Evolutionary conservation across 2,329 filamentous ascomycete species (phyloP).

Genomic region (Cladosporium sp.): DNA sequence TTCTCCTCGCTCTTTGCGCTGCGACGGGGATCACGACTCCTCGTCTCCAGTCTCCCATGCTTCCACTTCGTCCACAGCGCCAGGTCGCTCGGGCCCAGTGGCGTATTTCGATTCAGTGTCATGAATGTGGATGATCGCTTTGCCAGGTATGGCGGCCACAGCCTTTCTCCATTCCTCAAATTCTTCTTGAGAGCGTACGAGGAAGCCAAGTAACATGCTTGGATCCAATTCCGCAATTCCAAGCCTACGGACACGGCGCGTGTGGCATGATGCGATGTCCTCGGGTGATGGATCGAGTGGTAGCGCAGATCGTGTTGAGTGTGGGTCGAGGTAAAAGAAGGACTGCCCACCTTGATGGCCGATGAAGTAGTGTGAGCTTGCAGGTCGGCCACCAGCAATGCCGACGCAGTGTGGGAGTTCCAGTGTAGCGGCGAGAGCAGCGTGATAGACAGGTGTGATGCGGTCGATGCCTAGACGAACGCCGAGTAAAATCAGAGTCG

Average conservation of each 20-base stretch:
- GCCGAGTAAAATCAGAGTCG: conserved; percentile 85
- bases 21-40: conserved; percentile 47
- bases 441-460: conserved; percentile 92
- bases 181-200: conserved; percentile 80
- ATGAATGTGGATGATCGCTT: conserved; percentile 77
- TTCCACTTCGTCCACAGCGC: conserved; percentile 87
- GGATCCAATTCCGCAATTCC: conserved; percentile 94
- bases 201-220: conserved; percentile 93
- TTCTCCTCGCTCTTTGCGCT: conserved; percentile 89
- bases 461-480: conserved; percentile 91
- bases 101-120: conserved; percentile 62
- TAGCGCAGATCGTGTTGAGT: conserved; percentile 76
- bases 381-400: conserved; percentile 91
- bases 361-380: conserved; percentile 80
- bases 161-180: conserved; percentile 78
- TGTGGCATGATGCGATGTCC: conserved; percentile 84
- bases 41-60: conserved; percentile 65
- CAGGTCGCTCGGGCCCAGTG: conserved; percentile 62
- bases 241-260: conserved; percentile 76
- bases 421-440: conserved; percentile 81
- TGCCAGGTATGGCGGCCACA: conserved; percentile 51
- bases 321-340: conserved; percentile 94
- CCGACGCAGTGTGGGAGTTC: conserved; percentile 92
- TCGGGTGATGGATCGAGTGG: conserved; percentile 61
- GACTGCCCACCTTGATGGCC: conserved; percentile 68